A percentile compares a stretch with the other conserved stretches of the same genome.
phyloP scores from a whole-genome alignment of 768 basidiomycete genomes.

The Trametes cinnabarina region DNA sequence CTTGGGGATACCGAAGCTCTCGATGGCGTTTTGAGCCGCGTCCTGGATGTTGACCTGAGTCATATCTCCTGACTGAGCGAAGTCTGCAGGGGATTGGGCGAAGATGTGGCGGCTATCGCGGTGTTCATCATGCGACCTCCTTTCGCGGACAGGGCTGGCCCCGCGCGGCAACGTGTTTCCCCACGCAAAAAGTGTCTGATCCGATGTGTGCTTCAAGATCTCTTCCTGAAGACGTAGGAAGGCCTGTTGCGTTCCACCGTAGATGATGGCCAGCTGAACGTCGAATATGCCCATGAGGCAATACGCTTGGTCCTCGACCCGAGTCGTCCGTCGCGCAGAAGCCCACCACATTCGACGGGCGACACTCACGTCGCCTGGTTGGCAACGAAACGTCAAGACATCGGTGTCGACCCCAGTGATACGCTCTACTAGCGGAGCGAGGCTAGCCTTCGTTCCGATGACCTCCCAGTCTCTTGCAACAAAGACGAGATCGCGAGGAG shows the following conservation, averaged over 20 bases:
- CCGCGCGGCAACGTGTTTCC: too few relatives aligned
- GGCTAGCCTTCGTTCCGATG: not conserved
- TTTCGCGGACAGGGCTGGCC: too few relatives aligned
- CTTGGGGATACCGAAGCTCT: too few relatives aligned
- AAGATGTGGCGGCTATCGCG: too few relatives aligned
- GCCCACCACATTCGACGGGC: constrained; percentile 13
- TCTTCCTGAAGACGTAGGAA: constrained; percentile 8
- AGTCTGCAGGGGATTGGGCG: too few relatives aligned
- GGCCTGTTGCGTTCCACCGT: not conserved
- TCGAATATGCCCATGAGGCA: constrained; percentile 7
- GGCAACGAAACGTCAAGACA: not conserved
- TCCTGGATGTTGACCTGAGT: too few relatives aligned
- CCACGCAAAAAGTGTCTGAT: constrained; percentile 8
- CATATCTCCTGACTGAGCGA: too few relatives aligned
- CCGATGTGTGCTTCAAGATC: constrained; percentile 3
- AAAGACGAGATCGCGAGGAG: not conserved
- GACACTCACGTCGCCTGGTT: not conserved
- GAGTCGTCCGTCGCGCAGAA: not conserved
- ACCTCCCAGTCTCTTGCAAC: not conserved
- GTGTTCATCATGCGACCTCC: too few relatives aligned
- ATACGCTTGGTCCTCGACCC: constrained; percentile 10
- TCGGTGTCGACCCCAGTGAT: not conserved
- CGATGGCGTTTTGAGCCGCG: too few relatives aligned
- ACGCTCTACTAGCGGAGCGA: not conserved
- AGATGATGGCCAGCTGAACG: not conserved